Evolutionary conservation across 495 filamentous ascomycete species (phyloP).

Genomic region (Clavariopsis aquatica): DNA sequence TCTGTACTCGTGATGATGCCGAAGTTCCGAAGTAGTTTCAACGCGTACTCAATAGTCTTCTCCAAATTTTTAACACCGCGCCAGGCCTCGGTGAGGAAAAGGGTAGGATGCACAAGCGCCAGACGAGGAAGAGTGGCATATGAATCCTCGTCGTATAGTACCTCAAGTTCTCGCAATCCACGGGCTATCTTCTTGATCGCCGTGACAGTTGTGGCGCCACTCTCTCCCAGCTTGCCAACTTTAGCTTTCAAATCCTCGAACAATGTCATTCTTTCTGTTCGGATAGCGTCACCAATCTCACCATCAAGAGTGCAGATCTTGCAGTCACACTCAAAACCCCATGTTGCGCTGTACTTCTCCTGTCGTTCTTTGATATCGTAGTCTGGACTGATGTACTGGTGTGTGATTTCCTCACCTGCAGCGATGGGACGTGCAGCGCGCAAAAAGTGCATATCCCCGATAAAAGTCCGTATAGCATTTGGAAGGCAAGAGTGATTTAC

Average conservation of each 20-base stretch:
- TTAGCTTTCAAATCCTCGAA: slow-evolving; percentile 27
- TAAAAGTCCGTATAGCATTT: slow-evolving; percentile 53
- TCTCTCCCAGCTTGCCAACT: slow-evolving; percentile 15
- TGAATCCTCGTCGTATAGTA: slow-evolving; percentile 16
- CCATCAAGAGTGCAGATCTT: slow-evolving; percentile 19
- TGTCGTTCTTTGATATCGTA: slow-evolving; percentile 21
- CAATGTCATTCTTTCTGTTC: slow-evolving; percentile 3
- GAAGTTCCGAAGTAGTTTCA: slow-evolving; percentile 49
- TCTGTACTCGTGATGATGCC: slow-evolving; percentile 44
- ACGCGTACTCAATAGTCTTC: slow-evolving; percentile 46
- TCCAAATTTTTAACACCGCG: slow-evolving; percentile 44
- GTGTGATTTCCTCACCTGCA: slow-evolving; percentile 53
- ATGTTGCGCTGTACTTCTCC: slow-evolving; percentile 17
- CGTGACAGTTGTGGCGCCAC: slow-evolving; percentile 15
- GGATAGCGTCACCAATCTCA: background rate
- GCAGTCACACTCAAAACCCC: slow-evolving; percentile 31
- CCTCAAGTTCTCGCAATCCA: slow-evolving; percentile 10
- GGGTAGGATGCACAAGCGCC: slow-evolving; percentile 48
- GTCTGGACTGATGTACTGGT: slow-evolving; percentile 25
- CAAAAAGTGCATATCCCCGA: slow-evolving; percentile 62
- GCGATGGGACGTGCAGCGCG: slow-evolving; percentile 53
- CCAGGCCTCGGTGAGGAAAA: slow-evolving; percentile 49
- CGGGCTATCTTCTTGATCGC: slow-evolving; percentile 30
- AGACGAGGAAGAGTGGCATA: slow-evolving; percentile 47
- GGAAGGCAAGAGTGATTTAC: slow-evolving; percentile 58